These are phyloP conservation scores for Staphylotrichum longicolle DNA, from an alignment of 495 filamentous ascomycete genomes.

Conservation along the genomic window DNA sequence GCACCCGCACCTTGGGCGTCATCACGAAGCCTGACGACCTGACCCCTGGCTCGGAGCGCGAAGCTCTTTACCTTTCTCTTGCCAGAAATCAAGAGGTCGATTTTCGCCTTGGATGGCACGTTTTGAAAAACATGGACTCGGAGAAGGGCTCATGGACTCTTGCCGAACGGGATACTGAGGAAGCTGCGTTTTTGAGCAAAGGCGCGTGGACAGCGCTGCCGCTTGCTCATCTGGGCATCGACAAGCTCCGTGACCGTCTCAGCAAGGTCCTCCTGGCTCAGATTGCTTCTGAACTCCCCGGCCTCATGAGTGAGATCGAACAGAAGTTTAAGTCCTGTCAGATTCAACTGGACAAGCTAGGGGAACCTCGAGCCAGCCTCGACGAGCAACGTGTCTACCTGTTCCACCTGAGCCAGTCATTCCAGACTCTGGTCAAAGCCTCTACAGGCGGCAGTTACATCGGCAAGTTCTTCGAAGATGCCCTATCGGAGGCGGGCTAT, in stretches of 20 bases:
- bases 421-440: conserved; percentile 50
- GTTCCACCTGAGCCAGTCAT: conserved; percentile 50
- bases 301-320: conserved; percentile 56
- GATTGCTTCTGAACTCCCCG: conserved; percentile 57
- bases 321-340: conserved; percentile 35
- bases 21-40: conserved; percentile 79
- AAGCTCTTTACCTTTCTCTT: conserved; percentile 53
- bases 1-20: conserved; percentile 76
- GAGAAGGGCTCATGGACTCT: conserved; percentile 42
- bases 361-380: conserved; percentile 45
- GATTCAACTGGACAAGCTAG: conserved; percentile 45
- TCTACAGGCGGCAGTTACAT: conserved; percentile 57
- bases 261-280: conserved; percentile 57
- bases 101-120: conserved; percentile 70
- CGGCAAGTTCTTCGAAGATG: conserved; percentile 54
- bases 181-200: conserved; percentile 43
- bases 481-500: conserved; percentile 37
- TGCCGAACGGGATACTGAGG: conserved; percentile 40
- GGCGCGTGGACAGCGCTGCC: conserved; percentile 43
- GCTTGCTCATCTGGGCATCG: conserved; percentile 44
- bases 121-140: conserved; percentile 61
- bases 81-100: conserved; percentile 60
- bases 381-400: conserved; percentile 55
- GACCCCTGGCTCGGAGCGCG: conserved; percentile 43
- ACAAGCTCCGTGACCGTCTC: conserved; percentile 48